Conservation (phyloP, 192 early-diverging fungal genomes). For the Coemansia sp. region DNA sequence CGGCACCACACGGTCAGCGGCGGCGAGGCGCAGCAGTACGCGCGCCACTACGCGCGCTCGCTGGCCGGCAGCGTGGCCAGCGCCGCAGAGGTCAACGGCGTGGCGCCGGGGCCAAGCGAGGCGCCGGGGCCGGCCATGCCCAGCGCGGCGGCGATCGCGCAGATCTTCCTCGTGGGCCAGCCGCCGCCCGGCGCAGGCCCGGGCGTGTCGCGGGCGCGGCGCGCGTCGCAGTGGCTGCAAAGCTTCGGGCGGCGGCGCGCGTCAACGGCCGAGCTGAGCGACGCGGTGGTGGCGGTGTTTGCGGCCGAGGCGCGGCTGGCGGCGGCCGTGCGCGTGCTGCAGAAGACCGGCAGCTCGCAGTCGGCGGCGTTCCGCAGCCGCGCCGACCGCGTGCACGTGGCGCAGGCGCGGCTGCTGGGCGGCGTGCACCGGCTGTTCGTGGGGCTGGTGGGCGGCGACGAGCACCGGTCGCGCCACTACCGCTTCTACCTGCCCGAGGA, state of each 20-base stretch:
- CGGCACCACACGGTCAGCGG: constrained; percentile 2
- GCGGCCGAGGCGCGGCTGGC: constrained; percentile 39
- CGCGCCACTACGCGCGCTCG: neutral
- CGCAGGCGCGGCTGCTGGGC: constrained; percentile 60
- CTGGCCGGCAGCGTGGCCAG: neutral
- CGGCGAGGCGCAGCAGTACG: neutral
- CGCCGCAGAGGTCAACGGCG: neutral
- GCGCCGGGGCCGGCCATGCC: constrained; percentile 9
- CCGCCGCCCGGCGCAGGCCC: constrained; percentile 9
- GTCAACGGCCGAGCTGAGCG: neutral
- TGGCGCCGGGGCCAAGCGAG: neutral
- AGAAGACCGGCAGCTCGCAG: constrained; percentile 24
- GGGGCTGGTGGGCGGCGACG: constrained; percentile 46
- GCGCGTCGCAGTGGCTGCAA: constrained; percentile 28
- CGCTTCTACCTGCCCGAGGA: constrained; percentile 64
- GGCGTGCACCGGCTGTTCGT: constrained; percentile 59
- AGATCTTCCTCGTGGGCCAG: constrained; percentile 47
- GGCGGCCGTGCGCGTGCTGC: constrained; percentile 29
- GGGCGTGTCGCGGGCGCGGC: constrained; percentile 26
- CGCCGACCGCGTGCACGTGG: constrained; percentile 63
- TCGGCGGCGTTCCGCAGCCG: constrained; percentile 45
- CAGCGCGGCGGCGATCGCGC: constrained; percentile 33
- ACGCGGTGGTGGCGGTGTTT: constrained; percentile 20
- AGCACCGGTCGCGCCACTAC: constrained; percentile 59
- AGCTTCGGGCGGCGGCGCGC: constrained; percentile 1